Base-by-base conservation (phyloP, 768 basidiomycete species). In the Lentinus tigrinus region DNA sequence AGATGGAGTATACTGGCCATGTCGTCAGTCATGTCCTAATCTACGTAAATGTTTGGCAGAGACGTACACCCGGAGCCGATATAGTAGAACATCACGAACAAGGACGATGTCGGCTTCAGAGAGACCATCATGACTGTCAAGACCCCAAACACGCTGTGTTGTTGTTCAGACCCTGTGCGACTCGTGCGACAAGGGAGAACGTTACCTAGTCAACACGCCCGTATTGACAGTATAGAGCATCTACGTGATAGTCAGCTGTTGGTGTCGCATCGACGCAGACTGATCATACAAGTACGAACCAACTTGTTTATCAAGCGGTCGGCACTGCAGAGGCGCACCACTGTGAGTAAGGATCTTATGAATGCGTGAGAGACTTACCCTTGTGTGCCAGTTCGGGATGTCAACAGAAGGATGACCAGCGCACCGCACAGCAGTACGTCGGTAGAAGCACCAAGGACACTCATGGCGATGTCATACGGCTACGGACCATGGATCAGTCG, bases 1-100 rank as follows among this genome's bases (percentile, higher is more conserved):
- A 57, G 17, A 57, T 49, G 6, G 49, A 34, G 50, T 57, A 57
- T 10, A 57, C 56, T 57, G 43, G 21, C 6, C 13, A 6, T 0
- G 26, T 24, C 9, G 17, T 53, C 40, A 53, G 40, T 19, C 3
- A 19, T 13, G 8, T 23, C n/a, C n/a, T n/a, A n/a, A n/a, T 4
- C 13, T 7, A 8, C 43, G 1, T 11, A 13, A 5, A 46, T 5
- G 43, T 13, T 23, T 9, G 5, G 21, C 27, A 17, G 2, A 51
- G 7, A 46, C 56, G 16, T 40, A 57, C 56, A 37, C 16, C 42
- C 28, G 28, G 49, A 49, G 40, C 56, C 56, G 23, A 57, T 57
- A 24, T 57, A 57, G 26, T 57, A 57, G 42, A 57, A 57, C 34
- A 51, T 44, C 7, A 57, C 49, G 49, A 57, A 57, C 6, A 50